A percentile compares a stretch with the other conserved stretches of the same genome.
Evolutionary conservation across 2,329 filamentous ascomycete genomes (phyloP).

Genomic region (Colletotrichum sp.): DNA sequence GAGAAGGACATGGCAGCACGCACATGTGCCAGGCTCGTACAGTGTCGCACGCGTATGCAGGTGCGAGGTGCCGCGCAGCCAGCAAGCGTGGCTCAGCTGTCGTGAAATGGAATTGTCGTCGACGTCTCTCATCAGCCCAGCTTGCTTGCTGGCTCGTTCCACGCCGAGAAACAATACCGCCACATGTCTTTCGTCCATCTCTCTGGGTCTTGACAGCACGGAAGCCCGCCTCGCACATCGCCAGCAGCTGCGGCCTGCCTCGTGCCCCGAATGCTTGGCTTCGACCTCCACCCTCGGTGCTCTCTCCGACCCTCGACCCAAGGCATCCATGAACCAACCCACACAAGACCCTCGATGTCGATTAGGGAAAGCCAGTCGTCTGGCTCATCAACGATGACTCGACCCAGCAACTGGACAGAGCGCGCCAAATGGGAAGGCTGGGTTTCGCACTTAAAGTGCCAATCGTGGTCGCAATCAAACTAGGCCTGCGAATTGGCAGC

Average conservation of each 20-base stretch:
- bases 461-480: slow-evolving; percentile 7
- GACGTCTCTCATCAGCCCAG: background rate
- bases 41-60: slow-evolving; percentile 7
- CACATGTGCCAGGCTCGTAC: slow-evolving; percentile 3
- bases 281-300: background rate
- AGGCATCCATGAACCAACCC: background rate
- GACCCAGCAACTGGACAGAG: slow-evolving; percentile 14
- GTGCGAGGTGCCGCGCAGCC: background rate
- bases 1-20: background rate
- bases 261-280: background rate
- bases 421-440: background rate
- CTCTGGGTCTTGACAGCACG: background rate
- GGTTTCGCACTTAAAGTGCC: background rate
- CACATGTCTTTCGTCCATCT: background rate
- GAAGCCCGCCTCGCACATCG: background rate
- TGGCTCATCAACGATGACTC: background rate
- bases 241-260: background rate
- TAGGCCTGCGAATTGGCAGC: slow-evolving; percentile 8
- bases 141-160: background rate
- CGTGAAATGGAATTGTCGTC: background rate
- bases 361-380: background rate
- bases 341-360: slow-evolving; percentile 1
- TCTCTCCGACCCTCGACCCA: background rate
- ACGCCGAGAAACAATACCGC: background rate
- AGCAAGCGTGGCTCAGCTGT: background rate